Conservation (phyloP, 352 stramenopile species). For the Pythium phragmitis region DNA sequence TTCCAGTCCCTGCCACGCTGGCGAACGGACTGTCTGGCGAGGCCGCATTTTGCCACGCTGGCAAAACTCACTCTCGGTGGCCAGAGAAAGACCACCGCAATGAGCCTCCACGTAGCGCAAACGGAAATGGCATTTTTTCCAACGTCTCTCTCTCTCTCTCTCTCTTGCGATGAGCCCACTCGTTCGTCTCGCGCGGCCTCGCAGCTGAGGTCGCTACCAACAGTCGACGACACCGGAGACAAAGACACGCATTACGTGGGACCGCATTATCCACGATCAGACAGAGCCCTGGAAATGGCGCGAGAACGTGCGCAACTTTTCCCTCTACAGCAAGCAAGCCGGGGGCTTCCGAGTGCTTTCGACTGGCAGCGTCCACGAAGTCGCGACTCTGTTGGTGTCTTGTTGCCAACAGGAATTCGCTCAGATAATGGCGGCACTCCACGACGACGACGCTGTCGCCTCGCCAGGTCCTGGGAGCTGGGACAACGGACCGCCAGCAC, state of each 20-base stretch:
- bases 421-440: conserved; percentile 15
- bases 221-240: conserved; percentile 1
- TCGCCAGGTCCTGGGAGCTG: conserved; percentile 1
- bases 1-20: too few species aligned
- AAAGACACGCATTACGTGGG: conserved; percentile 17
- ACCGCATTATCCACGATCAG: conserved; percentile 7
- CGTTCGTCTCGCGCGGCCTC: background rate
- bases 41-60: too few species aligned
- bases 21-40: too few species aligned
- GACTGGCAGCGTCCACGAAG: conserved; percentile 14
- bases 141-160: too few species aligned
- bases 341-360: conserved; percentile 16
- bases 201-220: background rate
- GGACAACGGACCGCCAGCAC: background rate
- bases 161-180: too few species aligned
- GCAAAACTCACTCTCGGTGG: too few species aligned
- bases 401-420: conserved; percentile 7
- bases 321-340: conserved; percentile 19
- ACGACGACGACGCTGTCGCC: conserved; percentile 22
- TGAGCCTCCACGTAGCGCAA: too few species aligned
- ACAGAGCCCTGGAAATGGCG: conserved; percentile 24
- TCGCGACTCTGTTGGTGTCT: conserved; percentile 15
- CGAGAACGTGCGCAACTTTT: conserved; percentile 18
- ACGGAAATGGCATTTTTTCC: too few species aligned
- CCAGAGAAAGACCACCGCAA: too few species aligned